Percentiles rank a stretch among this genome's conserved stretches.
Evolutionary conservation across 805 yeast genomes (phyloP).

Genomic region (Schizosaccharomyces pombe): ASM294v3 CU329670.1:949501-950000

Average conservation of each 20-base stretch:
- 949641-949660: background rate
- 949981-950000: background rate
- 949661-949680: background rate
- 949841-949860: background rate
- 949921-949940: background rate
- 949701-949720: no score
- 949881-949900: background rate
- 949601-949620: slow-evolving; percentile 51
- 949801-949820: background rate
- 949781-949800: background rate
- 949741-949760: background rate
- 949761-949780: background rate
- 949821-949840: background rate
- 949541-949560: no score
- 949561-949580: slow-evolving; percentile 67
- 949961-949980: background rate
- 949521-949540: no score
- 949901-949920: slow-evolving; percentile 1
- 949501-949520: no score
- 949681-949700: no score
- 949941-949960: background rate
- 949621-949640: no score
- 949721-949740: background rate
- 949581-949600: slow-evolving; percentile 62
- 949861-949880: background rate